phyloP scores from a whole-genome alignment of 2,329 filamentous ascomycete species.

The Cercospora sp. region DNA sequence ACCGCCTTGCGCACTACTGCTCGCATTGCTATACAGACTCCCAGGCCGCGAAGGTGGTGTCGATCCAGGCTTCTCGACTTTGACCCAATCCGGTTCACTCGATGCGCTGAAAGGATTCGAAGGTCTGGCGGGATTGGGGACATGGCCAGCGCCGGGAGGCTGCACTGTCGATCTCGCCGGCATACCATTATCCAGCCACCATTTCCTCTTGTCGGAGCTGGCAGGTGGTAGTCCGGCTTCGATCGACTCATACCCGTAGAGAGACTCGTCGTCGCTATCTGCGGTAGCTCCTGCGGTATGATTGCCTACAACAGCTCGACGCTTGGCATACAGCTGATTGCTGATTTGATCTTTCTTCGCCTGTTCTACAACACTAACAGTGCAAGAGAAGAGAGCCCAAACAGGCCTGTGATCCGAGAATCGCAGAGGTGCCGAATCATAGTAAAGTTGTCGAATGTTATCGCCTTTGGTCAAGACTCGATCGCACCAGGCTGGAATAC shows the following conservation, averaged over 20 bases:
- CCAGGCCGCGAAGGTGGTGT: slow-evolving; percentile 26
- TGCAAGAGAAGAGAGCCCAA: slow-evolving; percentile 83
- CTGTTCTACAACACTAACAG: slow-evolving; percentile 78
- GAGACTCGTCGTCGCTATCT: slow-evolving; percentile 73
- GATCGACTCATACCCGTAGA: slow-evolving; percentile 78
- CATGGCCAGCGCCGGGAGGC: slow-evolving; percentile 62
- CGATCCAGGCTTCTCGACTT: slow-evolving; percentile 40
- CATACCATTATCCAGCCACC: slow-evolving; percentile 66
- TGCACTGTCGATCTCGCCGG: slow-evolving; percentile 72
- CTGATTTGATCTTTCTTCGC: slow-evolving; percentile 69
- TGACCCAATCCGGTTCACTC: slow-evolving; percentile 81
- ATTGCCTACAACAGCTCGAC: slow-evolving; percentile 66
- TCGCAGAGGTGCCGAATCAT: slow-evolving; percentile 75
- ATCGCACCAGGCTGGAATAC: slow-evolving; percentile 97
- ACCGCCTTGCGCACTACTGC: not conserved
- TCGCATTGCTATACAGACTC: slow-evolving; percentile 24
- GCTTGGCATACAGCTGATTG: slow-evolving; percentile 68
- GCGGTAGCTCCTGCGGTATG: slow-evolving; percentile 59
- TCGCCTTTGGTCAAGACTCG: slow-evolving; percentile 83
- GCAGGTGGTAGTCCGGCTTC: slow-evolving; percentile 70
- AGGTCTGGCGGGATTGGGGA: slow-evolving; percentile 70
- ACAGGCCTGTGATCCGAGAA: slow-evolving; percentile 98
- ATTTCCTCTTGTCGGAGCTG: slow-evolving; percentile 62
- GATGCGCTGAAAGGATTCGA: slow-evolving; percentile 78
- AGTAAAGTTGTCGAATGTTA: slow-evolving; percentile 78